Percentiles rank a stretch among this genome's conserved stretches.
Conservation (phyloP, 805 yeast genomes). For the Komagataella phaffii region DNA sequence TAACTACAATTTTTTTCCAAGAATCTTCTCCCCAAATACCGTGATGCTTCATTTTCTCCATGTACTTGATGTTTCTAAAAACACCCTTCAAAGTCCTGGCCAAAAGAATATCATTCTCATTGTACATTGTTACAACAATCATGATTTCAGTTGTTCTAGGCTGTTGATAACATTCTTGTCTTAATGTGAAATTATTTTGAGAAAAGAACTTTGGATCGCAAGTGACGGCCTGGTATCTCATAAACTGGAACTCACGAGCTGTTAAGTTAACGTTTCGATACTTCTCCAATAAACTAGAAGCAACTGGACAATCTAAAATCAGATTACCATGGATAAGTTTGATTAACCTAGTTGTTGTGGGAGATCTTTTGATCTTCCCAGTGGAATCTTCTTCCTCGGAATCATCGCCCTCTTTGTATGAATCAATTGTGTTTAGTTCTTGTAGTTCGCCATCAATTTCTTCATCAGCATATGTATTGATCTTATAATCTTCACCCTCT, state of each 20-base stretch:
- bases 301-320: constrained; percentile 80
- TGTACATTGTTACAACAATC: constrained; percentile 82
- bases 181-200: constrained; percentile 52
- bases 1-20: constrained; percentile 89
- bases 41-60: constrained; percentile 48
- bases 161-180: constrained; percentile 67
- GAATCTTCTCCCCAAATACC: constrained; percentile 89
- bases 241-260: constrained; percentile 57
- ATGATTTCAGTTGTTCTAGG: constrained; percentile 78
- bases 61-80: constrained; percentile 71
- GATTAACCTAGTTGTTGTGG: constrained; percentile 21
- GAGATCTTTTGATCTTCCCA: constrained; percentile 1
- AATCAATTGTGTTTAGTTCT: neutral
- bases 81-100: constrained; percentile 86
- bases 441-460: neutral
- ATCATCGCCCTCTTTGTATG: neutral
- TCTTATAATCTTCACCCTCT: neutral
- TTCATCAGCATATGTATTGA: neutral
- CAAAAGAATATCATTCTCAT: constrained; percentile 71
- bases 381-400: neutral
- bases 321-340: constrained; percentile 61
- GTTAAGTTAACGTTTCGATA: constrained; percentile 28
- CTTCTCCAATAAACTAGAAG: constrained; percentile 46
- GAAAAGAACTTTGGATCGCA: constrained; percentile 73
- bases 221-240: constrained; percentile 92